Percentiles rank a stretch among this genome's conserved stretches.
Conservation (phyloP, 2,329 filamentous ascomycete genomes). For the Scytalidium sp. region DNA sequence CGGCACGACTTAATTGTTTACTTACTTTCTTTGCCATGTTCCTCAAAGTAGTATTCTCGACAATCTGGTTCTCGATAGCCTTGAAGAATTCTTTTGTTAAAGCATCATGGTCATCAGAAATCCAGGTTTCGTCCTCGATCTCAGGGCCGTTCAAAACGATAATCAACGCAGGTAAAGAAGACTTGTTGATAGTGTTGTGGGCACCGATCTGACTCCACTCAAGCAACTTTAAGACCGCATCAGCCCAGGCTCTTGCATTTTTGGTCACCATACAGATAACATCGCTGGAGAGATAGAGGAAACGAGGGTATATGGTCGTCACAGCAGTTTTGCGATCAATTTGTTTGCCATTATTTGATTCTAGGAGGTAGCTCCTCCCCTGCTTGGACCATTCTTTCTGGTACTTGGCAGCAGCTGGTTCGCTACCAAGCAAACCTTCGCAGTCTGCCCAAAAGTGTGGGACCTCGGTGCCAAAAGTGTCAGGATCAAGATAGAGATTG, state of each 20-base stretch:
- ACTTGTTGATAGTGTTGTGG: not conserved
- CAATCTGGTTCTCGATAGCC: not conserved
- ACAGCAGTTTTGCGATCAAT: slow-evolving; percentile 1
- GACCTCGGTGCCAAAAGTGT: not conserved
- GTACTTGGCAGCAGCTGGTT: not conserved
- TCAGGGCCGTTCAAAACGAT: not conserved
- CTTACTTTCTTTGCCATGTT: not conserved
- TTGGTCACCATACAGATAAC: not conserved
- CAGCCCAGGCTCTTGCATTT: not conserved
- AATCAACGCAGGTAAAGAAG: not conserved
- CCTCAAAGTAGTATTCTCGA: not conserved
- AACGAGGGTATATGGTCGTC: not conserved
- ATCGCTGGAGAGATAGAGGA: slow-evolving; percentile 1
- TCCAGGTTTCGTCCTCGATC: not conserved
- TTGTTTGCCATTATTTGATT: not conserved
- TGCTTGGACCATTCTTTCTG: not conserved
- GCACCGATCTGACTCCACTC: not conserved
- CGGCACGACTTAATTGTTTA: too few relatives aligned
- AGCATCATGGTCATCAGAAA: slow-evolving; percentile 1
- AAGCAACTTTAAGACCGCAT: not conserved
- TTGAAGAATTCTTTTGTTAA: not conserved
- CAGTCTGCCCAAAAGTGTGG: not conserved
- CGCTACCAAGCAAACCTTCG: not conserved
- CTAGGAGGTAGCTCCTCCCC: not conserved
- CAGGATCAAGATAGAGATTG: not conserved